phyloP scores from a whole-genome alignment of 441 rosid species.

The Biscutella laevigata region DNA sequence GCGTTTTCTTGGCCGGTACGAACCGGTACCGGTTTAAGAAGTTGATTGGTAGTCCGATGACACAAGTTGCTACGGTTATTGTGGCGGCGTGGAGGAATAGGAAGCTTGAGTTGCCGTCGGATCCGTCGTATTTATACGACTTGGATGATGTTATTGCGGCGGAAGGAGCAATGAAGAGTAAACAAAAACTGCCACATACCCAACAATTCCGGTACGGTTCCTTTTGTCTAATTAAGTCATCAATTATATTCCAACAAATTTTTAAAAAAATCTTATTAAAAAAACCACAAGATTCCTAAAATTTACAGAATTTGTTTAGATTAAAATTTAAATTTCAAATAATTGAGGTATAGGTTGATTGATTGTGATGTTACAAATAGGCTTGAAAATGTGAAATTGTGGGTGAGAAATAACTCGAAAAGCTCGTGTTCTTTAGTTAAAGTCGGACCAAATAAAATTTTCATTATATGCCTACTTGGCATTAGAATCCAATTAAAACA shows the following conservation, averaged over 20 bases:
- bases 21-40: conserved; percentile 69
- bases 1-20: conserved; percentile 62
- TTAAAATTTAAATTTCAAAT: background rate
- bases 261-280: background rate
- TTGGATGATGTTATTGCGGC: conserved; percentile 44
- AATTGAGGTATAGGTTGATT: conserved; percentile 12
- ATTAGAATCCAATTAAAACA: conserved; percentile 11
- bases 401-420: conserved; percentile 24
- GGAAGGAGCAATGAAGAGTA: conserved; percentile 40
- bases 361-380: conserved; percentile 3
- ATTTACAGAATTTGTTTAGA: background rate
- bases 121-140: conserved; percentile 39
- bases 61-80: conserved; percentile 65
- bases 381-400: conserved; percentile 6
- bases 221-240: background rate
- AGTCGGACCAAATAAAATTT: conserved; percentile 9
- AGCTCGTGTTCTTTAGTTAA: conserved; percentile 14
- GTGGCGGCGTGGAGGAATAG: conserved; percentile 67
- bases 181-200: conserved; percentile 63
- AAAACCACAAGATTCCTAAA: conserved; percentile 8
- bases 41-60: conserved; percentile 78
- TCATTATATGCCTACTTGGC: conserved; percentile 23
- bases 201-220: conserved; percentile 55
- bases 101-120: conserved; percentile 45
- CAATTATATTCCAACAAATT: background rate